Conservation (phyloP, 2,329 filamentous ascomycete species). For the Fonsecaea monophora region DNA sequence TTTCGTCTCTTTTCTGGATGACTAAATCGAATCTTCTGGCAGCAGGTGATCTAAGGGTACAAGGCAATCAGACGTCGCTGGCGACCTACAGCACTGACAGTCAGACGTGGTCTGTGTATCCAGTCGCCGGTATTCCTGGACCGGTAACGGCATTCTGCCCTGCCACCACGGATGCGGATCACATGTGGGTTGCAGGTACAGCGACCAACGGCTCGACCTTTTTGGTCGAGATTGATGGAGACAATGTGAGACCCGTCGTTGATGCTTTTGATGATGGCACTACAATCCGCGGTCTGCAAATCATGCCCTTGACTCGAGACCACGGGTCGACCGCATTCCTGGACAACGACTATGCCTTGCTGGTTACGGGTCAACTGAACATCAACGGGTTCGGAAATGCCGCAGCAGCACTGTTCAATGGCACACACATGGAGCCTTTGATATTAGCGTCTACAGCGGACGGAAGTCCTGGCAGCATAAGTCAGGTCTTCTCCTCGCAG, state of each 20-base stretch:
- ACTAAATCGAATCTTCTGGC: constrained; percentile 74
- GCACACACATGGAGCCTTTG: constrained; percentile 77
- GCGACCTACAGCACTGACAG: constrained; percentile 74
- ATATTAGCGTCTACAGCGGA: constrained; percentile 74
- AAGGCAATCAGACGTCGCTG: constrained; percentile 70
- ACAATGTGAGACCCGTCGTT: constrained; percentile 71
- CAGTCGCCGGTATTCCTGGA: constrained; percentile 73
- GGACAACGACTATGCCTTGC: constrained; percentile 70
- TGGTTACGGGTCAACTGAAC: constrained; percentile 83
- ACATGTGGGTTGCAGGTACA: constrained; percentile 83
- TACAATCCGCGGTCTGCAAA: constrained; percentile 77
- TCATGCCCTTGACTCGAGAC: constrained; percentile 72
- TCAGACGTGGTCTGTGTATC: constrained; percentile 69
- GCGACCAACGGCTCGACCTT: constrained; percentile 72
- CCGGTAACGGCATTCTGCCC: constrained; percentile 77
- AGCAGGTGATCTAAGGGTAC: constrained; percentile 76
- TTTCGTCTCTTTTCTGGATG: constrained; percentile 77
- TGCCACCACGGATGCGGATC: constrained; percentile 72
- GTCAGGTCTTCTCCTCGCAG: constrained; percentile 82
- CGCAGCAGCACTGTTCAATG: constrained; percentile 87
- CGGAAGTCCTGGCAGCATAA: constrained; percentile 74
- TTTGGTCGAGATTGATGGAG: constrained; percentile 81
- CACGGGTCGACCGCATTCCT: constrained; percentile 72
- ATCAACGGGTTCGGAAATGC: constrained; percentile 78
- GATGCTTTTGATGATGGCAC: constrained; percentile 70